Base-by-base conservation (phyloP, 371 early-diverging fungal genomes). In the Mucor piriformis region DNA sequence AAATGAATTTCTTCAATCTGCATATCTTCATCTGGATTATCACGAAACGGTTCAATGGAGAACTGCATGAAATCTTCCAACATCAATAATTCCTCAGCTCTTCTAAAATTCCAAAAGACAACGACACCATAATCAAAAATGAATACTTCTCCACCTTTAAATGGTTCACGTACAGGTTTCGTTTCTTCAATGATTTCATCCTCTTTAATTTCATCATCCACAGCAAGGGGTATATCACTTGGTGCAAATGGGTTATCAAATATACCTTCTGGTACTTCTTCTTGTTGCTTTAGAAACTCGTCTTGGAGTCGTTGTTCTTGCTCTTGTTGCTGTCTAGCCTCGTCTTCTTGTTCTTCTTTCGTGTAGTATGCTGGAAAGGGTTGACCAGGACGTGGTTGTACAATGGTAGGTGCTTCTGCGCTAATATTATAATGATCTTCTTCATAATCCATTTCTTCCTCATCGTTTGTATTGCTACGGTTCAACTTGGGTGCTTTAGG, bases 61-160 rank as follows among this genome's bases (percentile, higher is more conserved):
- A 86, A 81, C 46, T 81, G 70, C 34, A 78, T 64, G n/a, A 94
- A 66, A 50, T 92, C 88, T n/a, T 79, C 77, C 57, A 97, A 68
- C 64, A 95, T 83, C 58, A 82, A 69, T 21, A 80, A 57, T 69
- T 97, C 98, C 61, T 96, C 93, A 25, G 81, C 82, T 54, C 92
- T 87, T n/a, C 86, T 85, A 66, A 98, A 88, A 33, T 95, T 95
- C 98, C 98, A 98, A 61, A 95, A 88, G 1, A 96, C 97, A 2
- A 93, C 91, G 6, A 95, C 96, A 24, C 98, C 96, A 66, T 95
- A 96, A 63, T 95, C 96, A 66, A 96, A 97, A 48, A 91, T 74
- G 59, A 92, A 92, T 11, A 91, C 72, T 64, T 92, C 92, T 43
- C 90, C 90, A 23, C 85, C 85, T 52, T 70, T 77, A 50, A 84